Percentiles rank a stretch among this genome's conserved stretches.
These are phyloP conservation scores for Aristolochia fimbriata DNA, from an alignment of 164 flowering plant species.

Conservation along the genomic window DNA sequence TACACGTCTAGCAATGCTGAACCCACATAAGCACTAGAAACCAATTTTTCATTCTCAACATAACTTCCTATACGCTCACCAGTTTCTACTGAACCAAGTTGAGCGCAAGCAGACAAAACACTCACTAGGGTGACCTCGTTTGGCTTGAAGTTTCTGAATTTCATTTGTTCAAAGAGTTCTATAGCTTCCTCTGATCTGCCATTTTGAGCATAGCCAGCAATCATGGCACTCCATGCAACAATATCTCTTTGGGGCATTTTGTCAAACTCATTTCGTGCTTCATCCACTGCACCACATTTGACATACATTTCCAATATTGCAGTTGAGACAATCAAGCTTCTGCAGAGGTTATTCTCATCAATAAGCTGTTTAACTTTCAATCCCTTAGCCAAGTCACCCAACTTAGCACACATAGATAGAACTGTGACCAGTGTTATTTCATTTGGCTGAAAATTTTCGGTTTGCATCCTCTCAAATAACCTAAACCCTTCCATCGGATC, in stretches of 20 bases:
- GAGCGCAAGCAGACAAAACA: slow-evolving; percentile 38
- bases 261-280: slow-evolving; percentile 36
- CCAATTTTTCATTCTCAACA: slow-evolving; percentile 23
- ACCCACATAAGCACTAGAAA: slow-evolving; percentile 26
- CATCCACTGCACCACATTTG: slow-evolving; percentile 40
- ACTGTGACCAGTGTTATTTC: slow-evolving; percentile 34
- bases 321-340: slow-evolving; percentile 27
- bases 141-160: slow-evolving; percentile 21
- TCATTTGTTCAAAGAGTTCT: slow-evolving; percentile 36
- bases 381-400: slow-evolving; percentile 38
- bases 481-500: slow-evolving; percentile 23
- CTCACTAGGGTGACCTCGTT: slow-evolving; percentile 36
- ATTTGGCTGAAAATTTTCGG: slow-evolving; percentile 22
- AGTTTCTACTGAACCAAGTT: slow-evolving; percentile 31
- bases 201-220: slow-evolving; percentile 46
- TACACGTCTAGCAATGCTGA: slow-evolving; percentile 38
- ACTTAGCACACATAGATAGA: slow-evolving; percentile 35
- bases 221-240: slow-evolving; percentile 49
- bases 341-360: slow-evolving; percentile 21
- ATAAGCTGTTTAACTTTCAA: slow-evolving; percentile 25
- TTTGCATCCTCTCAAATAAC: slow-evolving; percentile 29
- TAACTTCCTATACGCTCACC: slow-evolving; percentile 30
- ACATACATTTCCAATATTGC: slow-evolving; percentile 44
- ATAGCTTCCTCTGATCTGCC: slow-evolving; percentile 38
- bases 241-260: slow-evolving; percentile 28